These are phyloP conservation scores for Ustilago xerochloae DNA, from an alignment of 1,284 basidiomycete genomes.

Conservation along the genomic window DNA sequence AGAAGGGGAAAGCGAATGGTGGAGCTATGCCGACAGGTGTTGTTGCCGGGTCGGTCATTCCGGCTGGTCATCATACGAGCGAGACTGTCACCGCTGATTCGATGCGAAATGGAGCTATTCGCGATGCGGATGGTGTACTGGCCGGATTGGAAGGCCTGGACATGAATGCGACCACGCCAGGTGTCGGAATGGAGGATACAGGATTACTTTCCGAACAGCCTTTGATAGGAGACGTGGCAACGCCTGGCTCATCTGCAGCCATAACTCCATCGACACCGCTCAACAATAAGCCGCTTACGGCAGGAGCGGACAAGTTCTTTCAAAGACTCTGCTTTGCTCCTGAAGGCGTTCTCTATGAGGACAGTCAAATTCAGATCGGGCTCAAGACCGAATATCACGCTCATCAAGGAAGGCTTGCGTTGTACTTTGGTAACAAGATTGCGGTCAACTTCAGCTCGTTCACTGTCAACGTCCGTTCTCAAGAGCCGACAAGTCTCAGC, in stretches of 20 bases:
- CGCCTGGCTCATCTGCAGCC: constrained; percentile 22
- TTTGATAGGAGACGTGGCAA: constrained; percentile 25
- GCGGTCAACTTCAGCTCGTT: constrained; percentile 86
- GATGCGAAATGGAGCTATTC: constrained; percentile 29
- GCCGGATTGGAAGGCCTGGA: constrained; percentile 84
- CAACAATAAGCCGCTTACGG: constrained; percentile 40
- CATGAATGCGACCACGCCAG: constrained; percentile 71
- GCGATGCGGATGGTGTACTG: constrained; percentile 74
- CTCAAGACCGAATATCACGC: constrained; percentile 96
- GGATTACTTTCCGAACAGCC: constrained; percentile 30
- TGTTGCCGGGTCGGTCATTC: constrained; percentile 52
- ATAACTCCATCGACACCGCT: constrained; percentile 33
- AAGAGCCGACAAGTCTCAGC: constrained; percentile 78
- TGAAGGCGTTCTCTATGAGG: constrained; percentile 95
- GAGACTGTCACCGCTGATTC: constrained; percentile 52
- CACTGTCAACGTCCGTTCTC: constrained; percentile 78
- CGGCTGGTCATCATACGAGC: constrained; percentile 36
- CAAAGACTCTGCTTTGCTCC: constrained; percentile 81
- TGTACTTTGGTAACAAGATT: constrained; percentile 97
- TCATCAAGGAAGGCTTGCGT: constrained; percentile 86
- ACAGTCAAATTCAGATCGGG: constrained; percentile 92
- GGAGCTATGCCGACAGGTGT: constrained; percentile 61
- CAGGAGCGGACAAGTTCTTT: constrained; percentile 76
- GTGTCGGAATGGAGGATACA: constrained; percentile 18
- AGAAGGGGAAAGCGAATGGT: constrained; percentile 65